These are phyloP conservation scores for Candida hispaniensis DNA, from an alignment of 805 yeast genomes.

Conservation along the genomic window DNA sequence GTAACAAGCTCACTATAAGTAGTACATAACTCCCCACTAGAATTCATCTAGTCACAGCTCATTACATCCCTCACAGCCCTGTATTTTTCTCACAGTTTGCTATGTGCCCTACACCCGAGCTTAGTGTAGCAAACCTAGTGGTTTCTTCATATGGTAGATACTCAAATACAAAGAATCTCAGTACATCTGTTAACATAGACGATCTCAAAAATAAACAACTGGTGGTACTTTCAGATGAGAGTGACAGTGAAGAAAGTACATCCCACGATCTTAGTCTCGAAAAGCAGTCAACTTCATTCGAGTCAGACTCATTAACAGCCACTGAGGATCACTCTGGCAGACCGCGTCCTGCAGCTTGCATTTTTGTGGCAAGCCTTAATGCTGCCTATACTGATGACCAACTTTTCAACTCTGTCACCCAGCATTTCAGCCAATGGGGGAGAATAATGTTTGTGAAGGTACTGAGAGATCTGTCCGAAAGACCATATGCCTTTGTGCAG, in stretches of 20 bases:
- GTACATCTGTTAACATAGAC: slow-evolving; percentile 8
- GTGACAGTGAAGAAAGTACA: slow-evolving; percentile 4
- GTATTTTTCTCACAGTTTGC: too few species aligned
- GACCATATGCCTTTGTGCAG: slow-evolving; percentile 93
- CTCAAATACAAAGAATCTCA: too few species aligned
- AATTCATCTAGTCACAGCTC: too few species aligned
- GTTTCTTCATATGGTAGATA: too few species aligned
- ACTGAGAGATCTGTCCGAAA: slow-evolving; percentile 62
- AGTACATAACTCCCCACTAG: too few species aligned
- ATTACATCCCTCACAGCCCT: too few species aligned
- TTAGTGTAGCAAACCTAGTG: too few species aligned
- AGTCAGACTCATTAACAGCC: slow-evolving; percentile 14
- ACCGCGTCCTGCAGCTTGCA: slow-evolving; percentile 70
- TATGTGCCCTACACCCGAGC: too few species aligned
- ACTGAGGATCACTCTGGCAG: slow-evolving; percentile 10
- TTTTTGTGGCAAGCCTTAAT: slow-evolving; percentile 77
- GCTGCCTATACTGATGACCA: slow-evolving; percentile 58
- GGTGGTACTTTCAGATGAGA: slow-evolving; percentile 9
- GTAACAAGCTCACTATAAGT: too few species aligned
- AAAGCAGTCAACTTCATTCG: slow-evolving; percentile 9
- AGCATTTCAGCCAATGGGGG: slow-evolving; percentile 46
- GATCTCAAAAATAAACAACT: slow-evolving; percentile 12
- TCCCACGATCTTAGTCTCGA: slow-evolving; percentile 6
- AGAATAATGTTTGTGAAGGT: slow-evolving; percentile 51
- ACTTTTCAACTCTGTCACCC: slow-evolving; percentile 52